Evolutionary conservation across 1,284 basidiomycete genomes (phyloP).

Genomic region (Rhodotorula sp.): DNA sequence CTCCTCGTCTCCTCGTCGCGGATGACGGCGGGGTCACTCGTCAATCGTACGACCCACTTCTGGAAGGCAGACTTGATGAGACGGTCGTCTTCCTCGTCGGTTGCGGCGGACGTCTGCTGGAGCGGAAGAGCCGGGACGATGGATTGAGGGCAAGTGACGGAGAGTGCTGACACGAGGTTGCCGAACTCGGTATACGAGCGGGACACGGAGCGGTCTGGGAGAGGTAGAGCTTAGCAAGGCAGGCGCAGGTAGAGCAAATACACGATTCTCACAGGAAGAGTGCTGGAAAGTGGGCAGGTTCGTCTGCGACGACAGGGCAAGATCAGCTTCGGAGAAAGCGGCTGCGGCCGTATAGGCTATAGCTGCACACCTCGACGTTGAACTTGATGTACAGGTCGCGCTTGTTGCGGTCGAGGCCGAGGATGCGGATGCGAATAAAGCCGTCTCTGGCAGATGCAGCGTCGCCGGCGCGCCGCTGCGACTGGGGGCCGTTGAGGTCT

Average conservation of each 20-base stretch:
- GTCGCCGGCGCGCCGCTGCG: not conserved
- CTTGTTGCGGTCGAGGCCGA: slow-evolving; percentile 85
- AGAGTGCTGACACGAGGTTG: slow-evolving; percentile 37
- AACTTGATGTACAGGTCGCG: slow-evolving; percentile 87
- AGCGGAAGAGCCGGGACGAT: slow-evolving; percentile 88
- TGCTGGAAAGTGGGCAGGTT: slow-evolving; percentile 88
- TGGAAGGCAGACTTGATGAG: slow-evolving; percentile 89
- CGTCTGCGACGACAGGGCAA: slow-evolving; percentile 61
- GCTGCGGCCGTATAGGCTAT: not conserved
- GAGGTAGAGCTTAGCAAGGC: slow-evolving; percentile 61
- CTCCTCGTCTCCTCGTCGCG: slow-evolving; percentile 85
- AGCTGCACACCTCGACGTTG: slow-evolving; percentile 76
- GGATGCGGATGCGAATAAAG: slow-evolving; percentile 81
- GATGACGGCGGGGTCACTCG: slow-evolving; percentile 80
- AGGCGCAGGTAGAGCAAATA: slow-evolving; percentile 66
- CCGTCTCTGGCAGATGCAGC: slow-evolving; percentile 57
- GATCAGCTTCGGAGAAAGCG: not conserved
- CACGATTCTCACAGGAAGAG: slow-evolving; percentile 24
- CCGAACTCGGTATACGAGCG: slow-evolving; percentile 43
- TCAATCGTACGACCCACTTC: slow-evolving; percentile 84
- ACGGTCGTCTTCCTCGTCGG: slow-evolving; percentile 91
- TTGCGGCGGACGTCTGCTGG: slow-evolving; percentile 86
- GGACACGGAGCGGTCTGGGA: slow-evolving; percentile 34
- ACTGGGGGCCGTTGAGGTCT: not conserved
- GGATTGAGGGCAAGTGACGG: slow-evolving; percentile 51